These are phyloP conservation scores for Erysimum cheiranthoides DNA, from an alignment of 345 rosid genomes.

Conservation along the genomic window DNA sequence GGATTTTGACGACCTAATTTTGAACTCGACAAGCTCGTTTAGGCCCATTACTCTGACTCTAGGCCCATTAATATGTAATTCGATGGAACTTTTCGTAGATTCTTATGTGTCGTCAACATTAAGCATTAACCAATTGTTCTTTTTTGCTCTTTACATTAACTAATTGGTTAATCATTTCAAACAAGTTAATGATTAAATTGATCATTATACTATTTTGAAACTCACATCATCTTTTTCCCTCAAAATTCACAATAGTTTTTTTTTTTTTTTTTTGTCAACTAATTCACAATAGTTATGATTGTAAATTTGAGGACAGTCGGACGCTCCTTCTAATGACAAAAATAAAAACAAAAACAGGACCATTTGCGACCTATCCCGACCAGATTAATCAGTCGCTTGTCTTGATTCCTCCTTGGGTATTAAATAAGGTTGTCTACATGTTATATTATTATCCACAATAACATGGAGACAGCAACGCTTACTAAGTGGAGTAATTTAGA, in stretches of 20 bases:
- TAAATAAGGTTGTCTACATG: background rate
- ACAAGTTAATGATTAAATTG: background rate
- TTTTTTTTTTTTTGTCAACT: too few species aligned
- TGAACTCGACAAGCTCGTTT: background rate
- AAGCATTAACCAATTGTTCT: background rate
- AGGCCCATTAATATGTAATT: background rate
- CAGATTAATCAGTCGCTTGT: conserved; percentile 15
- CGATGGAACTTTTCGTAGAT: background rate
- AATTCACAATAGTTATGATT: background rate
- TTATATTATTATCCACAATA: background rate
- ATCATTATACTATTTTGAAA: too few species aligned
- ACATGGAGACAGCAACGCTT: background rate
- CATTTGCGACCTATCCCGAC: background rate
- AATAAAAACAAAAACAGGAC: background rate
- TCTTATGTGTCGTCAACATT: background rate
- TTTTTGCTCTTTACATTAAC: too few species aligned
- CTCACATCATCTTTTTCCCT: background rate
- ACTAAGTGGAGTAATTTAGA: background rate
- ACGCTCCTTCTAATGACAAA: background rate
- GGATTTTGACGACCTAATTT: too few species aligned
- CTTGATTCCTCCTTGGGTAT: conserved; percentile 23
- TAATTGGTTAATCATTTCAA: background rate
- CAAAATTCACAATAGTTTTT: background rate
- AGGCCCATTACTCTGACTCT: background rate
- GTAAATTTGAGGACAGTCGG: background rate